Percentiles rank a stretch among this genome's conserved stretches.
These are phyloP conservation scores for Penicillium sp. DNA, from an alignment of 2,329 filamentous ascomycete genomes.

Conservation along the genomic window DNA sequence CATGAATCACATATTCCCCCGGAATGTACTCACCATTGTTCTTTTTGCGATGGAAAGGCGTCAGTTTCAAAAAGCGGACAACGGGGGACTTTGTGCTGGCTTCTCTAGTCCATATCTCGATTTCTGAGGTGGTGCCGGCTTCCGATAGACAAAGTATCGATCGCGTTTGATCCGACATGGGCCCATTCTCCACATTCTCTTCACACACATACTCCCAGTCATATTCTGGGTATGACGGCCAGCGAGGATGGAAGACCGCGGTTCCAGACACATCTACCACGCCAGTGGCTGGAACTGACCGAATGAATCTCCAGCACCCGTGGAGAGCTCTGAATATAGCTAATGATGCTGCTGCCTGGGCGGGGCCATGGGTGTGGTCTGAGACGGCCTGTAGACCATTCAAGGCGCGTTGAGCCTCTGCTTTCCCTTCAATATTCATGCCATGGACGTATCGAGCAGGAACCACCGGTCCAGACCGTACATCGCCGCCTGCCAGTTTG, in stretches of 20 bases:
- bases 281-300: constrained; percentile 46
- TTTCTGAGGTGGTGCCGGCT: constrained; percentile 2
- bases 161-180: background rate
- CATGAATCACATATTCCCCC: constrained; percentile 17
- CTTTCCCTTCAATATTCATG: constrained; percentile 18
- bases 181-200: constrained; percentile 9
- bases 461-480: constrained; percentile 43
- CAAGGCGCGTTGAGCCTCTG: constrained; percentile 42
- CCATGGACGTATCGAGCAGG: constrained; percentile 49
- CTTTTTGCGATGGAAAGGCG: constrained; percentile 1
- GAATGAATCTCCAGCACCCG: constrained; percentile 60
- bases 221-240: constrained; percentile 46
- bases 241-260: constrained; percentile 59
- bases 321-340: constrained; percentile 67
- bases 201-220: constrained; percentile 35
- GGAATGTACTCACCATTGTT: background rate
- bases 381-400: constrained; percentile 40
- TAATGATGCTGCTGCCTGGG: constrained; percentile 53
- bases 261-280: constrained; percentile 51
- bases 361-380: constrained; percentile 41
- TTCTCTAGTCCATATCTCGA: constrained; percentile 13
- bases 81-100: background rate
- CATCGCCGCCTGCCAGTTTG: constrained; percentile 34
- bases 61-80: constrained; percentile 1
- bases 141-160: constrained; percentile 18